Conservation (phyloP, 441 rosid genomes). For the Raphanus hybrid region DNA sequence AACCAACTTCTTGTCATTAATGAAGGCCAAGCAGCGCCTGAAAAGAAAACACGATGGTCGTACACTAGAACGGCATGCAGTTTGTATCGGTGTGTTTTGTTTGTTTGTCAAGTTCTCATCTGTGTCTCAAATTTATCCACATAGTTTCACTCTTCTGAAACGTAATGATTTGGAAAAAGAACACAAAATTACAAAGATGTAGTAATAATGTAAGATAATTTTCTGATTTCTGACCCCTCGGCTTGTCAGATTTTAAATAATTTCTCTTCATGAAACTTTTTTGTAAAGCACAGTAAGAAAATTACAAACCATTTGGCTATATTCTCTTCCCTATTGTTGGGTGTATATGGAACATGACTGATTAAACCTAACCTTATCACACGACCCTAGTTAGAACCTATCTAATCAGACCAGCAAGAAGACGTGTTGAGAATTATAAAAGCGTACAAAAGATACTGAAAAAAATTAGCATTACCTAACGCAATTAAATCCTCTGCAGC, state of each 20-base stretch:
- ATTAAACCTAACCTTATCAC: not conserved
- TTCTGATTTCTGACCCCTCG: not conserved
- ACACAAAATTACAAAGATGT: not conserved
- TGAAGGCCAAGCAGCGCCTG: not conserved
- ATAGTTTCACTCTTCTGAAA: not conserved
- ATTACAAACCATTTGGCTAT: not conserved
- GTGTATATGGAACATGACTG: not conserved
- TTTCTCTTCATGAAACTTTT: not conserved
- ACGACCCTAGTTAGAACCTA: not conserved
- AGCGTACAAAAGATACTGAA: slow-evolving; percentile 26
- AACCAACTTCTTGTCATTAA: slow-evolving; percentile 37
- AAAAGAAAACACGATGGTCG: not conserved
- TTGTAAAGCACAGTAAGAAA: slow-evolving; percentile 3
- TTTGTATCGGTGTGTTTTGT: not conserved
- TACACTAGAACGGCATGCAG: slow-evolving; percentile 15
- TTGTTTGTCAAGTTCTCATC: slow-evolving; percentile 12
- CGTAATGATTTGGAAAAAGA: slow-evolving; percentile 4
- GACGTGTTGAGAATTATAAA: slow-evolving; percentile 24
- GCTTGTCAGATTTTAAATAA: slow-evolving; percentile 1
- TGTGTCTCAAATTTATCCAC: slow-evolving; percentile 8
- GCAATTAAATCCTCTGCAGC: slow-evolving; percentile 39
- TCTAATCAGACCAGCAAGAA: slow-evolving; percentile 18
- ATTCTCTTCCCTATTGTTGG: slow-evolving; percentile 5
- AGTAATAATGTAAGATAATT: not conserved
- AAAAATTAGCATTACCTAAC: slow-evolving; percentile 21